A percentile compares a stretch with the other conserved stretches of the same genome.
Evolutionary conservation across 768 basidiomycete genomes (phyloP).

Genomic region (Calocybe gangraenosa): DNA sequence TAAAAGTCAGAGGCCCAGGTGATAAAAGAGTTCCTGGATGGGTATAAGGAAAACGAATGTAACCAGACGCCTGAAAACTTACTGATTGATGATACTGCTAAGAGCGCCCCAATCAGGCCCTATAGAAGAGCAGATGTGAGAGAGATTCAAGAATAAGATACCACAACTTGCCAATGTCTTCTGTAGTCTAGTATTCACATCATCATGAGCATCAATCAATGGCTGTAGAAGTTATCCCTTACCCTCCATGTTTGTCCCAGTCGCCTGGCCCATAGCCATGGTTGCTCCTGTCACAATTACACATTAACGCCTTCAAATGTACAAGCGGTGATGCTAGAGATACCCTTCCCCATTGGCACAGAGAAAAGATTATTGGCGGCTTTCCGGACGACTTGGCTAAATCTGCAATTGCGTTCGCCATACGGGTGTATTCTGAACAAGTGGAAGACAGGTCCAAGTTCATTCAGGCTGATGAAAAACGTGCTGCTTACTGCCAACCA

Average conservation of each 20-base stretch:
- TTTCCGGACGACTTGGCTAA: constrained; percentile 42
- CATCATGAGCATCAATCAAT: constrained; percentile 1
- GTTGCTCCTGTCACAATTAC: constrained; percentile 39
- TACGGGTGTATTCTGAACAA: constrained; percentile 40
- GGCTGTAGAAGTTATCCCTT: constrained; percentile 8
- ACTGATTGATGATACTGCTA: constrained; percentile 58
- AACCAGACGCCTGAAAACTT: constrained; percentile 3
- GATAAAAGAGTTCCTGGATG: constrained; percentile 62
- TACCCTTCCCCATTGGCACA: constrained; percentile 69
- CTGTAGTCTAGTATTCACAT: constrained; percentile 40
- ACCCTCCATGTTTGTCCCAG: constrained; percentile 72
- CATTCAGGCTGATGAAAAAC: not conserved
- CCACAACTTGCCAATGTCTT: constrained; percentile 34
- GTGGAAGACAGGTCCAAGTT: not conserved
- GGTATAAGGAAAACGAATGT: not conserved
- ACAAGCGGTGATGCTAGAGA: constrained; percentile 10
- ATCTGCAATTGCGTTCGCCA: constrained; percentile 55
- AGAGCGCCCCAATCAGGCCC: constrained; percentile 50
- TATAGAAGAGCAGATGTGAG: not conserved
- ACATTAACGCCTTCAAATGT: not conserved
- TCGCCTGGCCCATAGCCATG: constrained; percentile 39
- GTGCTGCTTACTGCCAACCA: constrained; percentile 44
- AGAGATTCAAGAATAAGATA: not conserved
- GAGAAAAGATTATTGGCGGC: constrained; percentile 51
- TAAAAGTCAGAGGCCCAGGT: constrained; percentile 62